Evolutionary conservation across 2,329 filamentous ascomycete species (phyloP).

Genomic region (Fulvia fulva): DNA sequence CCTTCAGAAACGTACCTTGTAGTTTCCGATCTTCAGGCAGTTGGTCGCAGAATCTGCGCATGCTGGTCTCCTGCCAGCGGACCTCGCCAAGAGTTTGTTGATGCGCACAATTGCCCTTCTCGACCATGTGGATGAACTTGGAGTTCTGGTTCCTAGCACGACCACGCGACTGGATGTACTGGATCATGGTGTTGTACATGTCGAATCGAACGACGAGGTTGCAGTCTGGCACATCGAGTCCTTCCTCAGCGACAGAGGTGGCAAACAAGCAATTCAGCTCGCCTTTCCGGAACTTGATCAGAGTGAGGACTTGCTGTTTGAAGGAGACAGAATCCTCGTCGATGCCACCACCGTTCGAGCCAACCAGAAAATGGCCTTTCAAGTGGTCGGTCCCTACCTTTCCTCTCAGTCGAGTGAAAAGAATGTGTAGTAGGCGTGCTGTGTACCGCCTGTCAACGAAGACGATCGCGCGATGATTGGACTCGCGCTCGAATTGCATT

Average conservation of each 20-base stretch:
- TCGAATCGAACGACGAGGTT: constrained; percentile 75
- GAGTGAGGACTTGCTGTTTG: constrained; percentile 67
- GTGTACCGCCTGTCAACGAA: constrained; percentile 80
- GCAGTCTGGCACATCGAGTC: constrained; percentile 63
- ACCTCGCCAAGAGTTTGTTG: constrained; percentile 55
- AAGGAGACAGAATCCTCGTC: constrained; percentile 62
- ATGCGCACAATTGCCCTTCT: constrained; percentile 64
- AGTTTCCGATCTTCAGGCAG: constrained; percentile 73
- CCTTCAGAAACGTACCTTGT: too few relatives aligned
- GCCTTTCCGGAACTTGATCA: constrained; percentile 61
- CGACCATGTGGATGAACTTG: constrained; percentile 79
- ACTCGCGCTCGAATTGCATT: constrained; percentile 57
- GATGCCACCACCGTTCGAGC: constrained; percentile 41
- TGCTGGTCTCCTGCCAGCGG: constrained; percentile 53
- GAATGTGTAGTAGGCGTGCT: constrained; percentile 65
- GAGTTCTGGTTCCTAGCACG: constrained; percentile 76
- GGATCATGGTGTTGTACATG: constrained; percentile 82
- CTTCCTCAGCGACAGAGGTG: constrained; percentile 63
- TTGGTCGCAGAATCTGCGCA: constrained; percentile 71
- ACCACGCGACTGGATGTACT: constrained; percentile 90
- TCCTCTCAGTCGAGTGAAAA: constrained; percentile 54
- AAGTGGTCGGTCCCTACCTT: constrained; percentile 52
- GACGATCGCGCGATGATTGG: constrained; percentile 70
- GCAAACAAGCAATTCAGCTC: constrained; percentile 60
- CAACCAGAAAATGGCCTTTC: constrained; percentile 61